These are phyloP conservation scores for Metahyphopichia silvanorum DNA, from an alignment of 805 yeast species.

Conservation along the genomic window DNA sequence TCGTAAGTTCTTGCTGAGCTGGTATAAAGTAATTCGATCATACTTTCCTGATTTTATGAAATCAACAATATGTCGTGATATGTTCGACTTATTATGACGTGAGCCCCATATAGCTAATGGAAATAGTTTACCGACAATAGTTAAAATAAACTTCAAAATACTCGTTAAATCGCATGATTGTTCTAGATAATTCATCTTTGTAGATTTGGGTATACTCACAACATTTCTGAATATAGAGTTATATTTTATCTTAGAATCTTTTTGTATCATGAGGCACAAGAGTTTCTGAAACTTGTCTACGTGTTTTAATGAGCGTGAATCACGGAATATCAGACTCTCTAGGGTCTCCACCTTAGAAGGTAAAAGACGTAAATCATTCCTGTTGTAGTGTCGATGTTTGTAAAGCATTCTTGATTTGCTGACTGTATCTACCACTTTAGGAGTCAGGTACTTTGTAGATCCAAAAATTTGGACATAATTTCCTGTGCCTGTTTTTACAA, in stretches of 20 bases:
- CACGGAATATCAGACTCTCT: too few species aligned
- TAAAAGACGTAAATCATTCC: background rate
- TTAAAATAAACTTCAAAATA: slow-evolving; percentile 42
- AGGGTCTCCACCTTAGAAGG: slow-evolving; percentile 4
- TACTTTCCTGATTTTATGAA: slow-evolving; percentile 36
- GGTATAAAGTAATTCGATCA: slow-evolving; percentile 29
- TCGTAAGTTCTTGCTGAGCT: slow-evolving; percentile 32
- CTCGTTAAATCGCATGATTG: slow-evolving; percentile 22
- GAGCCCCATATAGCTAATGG: slow-evolving; percentile 56
- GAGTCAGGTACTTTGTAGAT: too few species aligned
- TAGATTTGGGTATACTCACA: slow-evolving; percentile 15
- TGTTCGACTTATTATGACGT: slow-evolving; percentile 39
- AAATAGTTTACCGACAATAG: slow-evolving; percentile 44
- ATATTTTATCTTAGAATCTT: slow-evolving; percentile 34
- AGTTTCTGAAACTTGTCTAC: slow-evolving; percentile 13
- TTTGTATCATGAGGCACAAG: slow-evolving; percentile 16
- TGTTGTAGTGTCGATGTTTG: slow-evolving; percentile 6
- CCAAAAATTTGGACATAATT: slow-evolving; percentile 24
- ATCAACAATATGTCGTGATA: slow-evolving; percentile 33
- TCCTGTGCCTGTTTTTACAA: slow-evolving; percentile 10
- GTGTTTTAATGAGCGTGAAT: background rate
- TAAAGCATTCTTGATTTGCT: slow-evolving; percentile 20
- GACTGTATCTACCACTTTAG: slow-evolving; percentile 2
- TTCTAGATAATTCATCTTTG: slow-evolving; percentile 23
- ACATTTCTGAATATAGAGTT: slow-evolving; percentile 31